Conservation (phyloP, 2,329 filamentous ascomycete species). For the Dactylellina cionopaga region DNA sequence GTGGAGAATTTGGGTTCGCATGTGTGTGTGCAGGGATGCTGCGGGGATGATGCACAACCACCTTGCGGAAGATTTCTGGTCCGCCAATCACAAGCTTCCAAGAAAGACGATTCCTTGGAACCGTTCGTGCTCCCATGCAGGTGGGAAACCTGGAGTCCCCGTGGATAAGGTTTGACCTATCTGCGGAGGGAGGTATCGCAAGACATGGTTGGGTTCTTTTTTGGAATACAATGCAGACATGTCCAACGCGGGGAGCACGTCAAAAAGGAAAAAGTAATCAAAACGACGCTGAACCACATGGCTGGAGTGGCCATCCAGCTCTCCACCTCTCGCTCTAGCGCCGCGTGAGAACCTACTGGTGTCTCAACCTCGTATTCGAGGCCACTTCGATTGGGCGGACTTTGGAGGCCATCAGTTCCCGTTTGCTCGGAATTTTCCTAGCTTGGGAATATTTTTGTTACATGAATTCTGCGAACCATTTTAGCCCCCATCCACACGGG, state of each 20-base stretch:
- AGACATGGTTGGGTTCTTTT: conserved; percentile 29
- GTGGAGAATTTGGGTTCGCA: conserved; percentile 27
- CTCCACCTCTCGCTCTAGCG: conserved; percentile 23
- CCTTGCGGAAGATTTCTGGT: conserved; percentile 44
- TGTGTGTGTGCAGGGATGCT: conserved; percentile 31
- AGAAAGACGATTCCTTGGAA: conserved; percentile 47
- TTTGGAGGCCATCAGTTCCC: conserved; percentile 41
- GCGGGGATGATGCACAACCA: conserved; percentile 38
- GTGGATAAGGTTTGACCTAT: conserved; percentile 46
- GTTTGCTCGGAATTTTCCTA: conserved; percentile 51
- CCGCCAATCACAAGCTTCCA: conserved; percentile 41
- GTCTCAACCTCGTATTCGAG: conserved; percentile 50
- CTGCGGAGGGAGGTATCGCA: conserved; percentile 32
- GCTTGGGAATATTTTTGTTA: conserved; percentile 25
- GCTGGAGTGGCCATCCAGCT: conserved; percentile 42
- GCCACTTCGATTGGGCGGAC: conserved; percentile 51
- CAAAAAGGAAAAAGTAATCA: conserved; percentile 26
- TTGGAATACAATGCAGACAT: no score
- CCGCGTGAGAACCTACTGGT: conserved; percentile 20
- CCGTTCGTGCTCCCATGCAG: conserved; percentile 46
- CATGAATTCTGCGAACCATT: conserved; percentile 11
- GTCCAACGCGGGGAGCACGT: conserved; percentile 33
- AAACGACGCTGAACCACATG: conserved; percentile 22
- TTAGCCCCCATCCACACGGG: conserved; percentile 32
- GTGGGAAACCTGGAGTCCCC: conserved; percentile 45